phyloP scores from a whole-genome alignment of 1,139 yeast species.

The Blastobotrys aristatus region DNA sequence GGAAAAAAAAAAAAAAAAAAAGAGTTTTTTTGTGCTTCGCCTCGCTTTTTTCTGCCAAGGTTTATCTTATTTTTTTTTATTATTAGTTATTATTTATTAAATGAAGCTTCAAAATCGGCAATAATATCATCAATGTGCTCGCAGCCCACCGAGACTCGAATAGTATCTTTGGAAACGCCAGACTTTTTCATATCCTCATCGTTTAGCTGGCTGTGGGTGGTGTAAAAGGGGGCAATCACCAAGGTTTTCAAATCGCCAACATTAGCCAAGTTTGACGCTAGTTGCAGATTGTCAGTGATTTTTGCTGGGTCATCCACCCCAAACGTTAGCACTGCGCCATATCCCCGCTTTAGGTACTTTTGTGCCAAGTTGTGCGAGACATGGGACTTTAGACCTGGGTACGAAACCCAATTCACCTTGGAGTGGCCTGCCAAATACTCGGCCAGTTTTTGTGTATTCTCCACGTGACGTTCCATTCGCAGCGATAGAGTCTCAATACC shows the following conservation, averaged over 20 bases:
- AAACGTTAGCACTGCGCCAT: constrained; percentile 82
- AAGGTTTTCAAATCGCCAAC: constrained; percentile 95
- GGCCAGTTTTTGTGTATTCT: constrained; percentile 80
- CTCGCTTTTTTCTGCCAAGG: background rate
- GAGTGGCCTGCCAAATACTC: constrained; percentile 65
- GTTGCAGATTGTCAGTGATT: constrained; percentile 74
- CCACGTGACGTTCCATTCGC: constrained; percentile 87
- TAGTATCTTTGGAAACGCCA: constrained; percentile 83
- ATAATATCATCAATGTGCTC: constrained; percentile 87
- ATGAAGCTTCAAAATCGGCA: constrained; percentile 80
- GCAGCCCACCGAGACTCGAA: constrained; percentile 86
- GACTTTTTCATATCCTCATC: constrained; percentile 75
- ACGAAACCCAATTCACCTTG: constrained; percentile 81
- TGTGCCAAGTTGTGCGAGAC: constrained; percentile 76
- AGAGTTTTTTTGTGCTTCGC: background rate
- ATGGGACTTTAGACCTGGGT: constrained; percentile 84
- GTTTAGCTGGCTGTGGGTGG: constrained; percentile 87
- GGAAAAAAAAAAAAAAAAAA: too few relatives aligned
- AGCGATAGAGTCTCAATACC: constrained; percentile 92
- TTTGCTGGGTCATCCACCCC: constrained; percentile 74
- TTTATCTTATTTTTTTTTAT: too few relatives aligned
- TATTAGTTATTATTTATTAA: constrained; percentile 30
- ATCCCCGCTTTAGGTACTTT: constrained; percentile 72
- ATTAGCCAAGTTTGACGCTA: constrained; percentile 90
- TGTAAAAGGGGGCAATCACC: constrained; percentile 91